Evolutionary conservation across 192 early-diverging fungal species (phyloP), one percentile per base, ranked within the genome.

Genomic region (Rhizophagus sp.): DNA sequence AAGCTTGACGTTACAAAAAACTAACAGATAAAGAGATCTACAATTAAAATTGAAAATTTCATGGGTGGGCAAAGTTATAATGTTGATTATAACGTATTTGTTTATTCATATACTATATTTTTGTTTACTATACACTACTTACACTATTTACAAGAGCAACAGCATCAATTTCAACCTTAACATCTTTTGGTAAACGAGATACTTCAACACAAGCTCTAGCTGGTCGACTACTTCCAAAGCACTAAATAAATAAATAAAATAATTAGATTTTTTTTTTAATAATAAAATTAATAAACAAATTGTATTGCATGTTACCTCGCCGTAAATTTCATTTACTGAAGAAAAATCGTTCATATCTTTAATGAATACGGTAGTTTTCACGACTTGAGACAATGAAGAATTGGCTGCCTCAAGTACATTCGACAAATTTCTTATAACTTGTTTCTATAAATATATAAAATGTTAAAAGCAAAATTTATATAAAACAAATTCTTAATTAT

Each of bases 331-430:
- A 85, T 99, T 99, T 90, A 99, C 95, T 25, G 84, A 85, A 17
- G 82, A 90, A 89, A 97, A 99, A 86, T 97, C 94, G 83, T 95
- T 94, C 90, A 95, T 95, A 82, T 91, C 90, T 85, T 96, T 94
- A 50, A 99, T 81, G 84, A 98, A 99, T 66, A 97, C 96, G 24
- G 97, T 98, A 30, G 96, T 97, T 90, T 99, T 99, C 84, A 98
- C 92, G 19, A 98, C 94, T 76, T 94, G 91, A 62, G 94, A 88
- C 41, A 98, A 89, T 52, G 88, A 89, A 76, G 95, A 92, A 74
- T 93, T 90, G 49, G 94, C 88, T 13, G 91, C 95, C 82, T 93
- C 89, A 41, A 99, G 88, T 68, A 99, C 94, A 2, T 92, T 94
- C 78, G 88, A 81, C 73, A 98, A 86, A 87, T 99, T 99, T 83